Base-by-base conservation (phyloP, 2,329 filamentous ascomycete genomes). In the Dactylonectria macrodidyma region DNA sequence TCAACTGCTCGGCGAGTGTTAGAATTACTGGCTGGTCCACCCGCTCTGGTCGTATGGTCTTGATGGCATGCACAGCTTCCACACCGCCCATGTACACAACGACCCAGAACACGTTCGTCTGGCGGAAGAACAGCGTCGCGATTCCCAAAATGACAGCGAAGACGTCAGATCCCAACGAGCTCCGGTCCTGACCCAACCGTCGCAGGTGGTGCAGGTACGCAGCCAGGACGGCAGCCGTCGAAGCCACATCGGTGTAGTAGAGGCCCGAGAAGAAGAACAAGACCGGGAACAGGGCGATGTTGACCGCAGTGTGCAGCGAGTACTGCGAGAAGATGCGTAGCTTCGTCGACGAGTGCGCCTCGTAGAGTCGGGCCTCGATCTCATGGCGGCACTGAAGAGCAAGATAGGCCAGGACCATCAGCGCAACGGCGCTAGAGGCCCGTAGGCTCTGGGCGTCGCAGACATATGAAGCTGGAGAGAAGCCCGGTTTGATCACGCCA, bases 61-160 rank as follows among this genome's bases (percentile, higher is more conserved):
- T 88, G 66, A 89, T 81, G 19, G 82, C 85, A 72, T 87, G 85
- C 2, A 89, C 79, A 50, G 83, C 81, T 78, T 91, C 87, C 48
- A 89, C 68, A 6, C 87, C 91, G 22, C 92, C 92, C 75, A 94
- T 89, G 75, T 93, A 94, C 0, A 95, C 85, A 1, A 93, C 92
- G 0, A 95, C 91, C 96, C 96, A 99, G 78, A 99, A 97, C 63
- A 98, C 92, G 76, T 99, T 99, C 0, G 96, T 99, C 80, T 99
- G 96, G 26, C 96, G 88, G 84, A 97, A 96, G 2, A 88, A 83
- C 22, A 99, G 85, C 1, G 94, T 86, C 1, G 88, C 69, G 0
- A 94, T 70, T 0, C 95, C 95, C 6, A 92, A 78, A 0, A 85
- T 1, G 0, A 93, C 68, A 0, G 84, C 83, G 11, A 73, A 68